Conservation (phyloP, 164 flowering plant species). For the Pachysandra terminalis region DNA sequence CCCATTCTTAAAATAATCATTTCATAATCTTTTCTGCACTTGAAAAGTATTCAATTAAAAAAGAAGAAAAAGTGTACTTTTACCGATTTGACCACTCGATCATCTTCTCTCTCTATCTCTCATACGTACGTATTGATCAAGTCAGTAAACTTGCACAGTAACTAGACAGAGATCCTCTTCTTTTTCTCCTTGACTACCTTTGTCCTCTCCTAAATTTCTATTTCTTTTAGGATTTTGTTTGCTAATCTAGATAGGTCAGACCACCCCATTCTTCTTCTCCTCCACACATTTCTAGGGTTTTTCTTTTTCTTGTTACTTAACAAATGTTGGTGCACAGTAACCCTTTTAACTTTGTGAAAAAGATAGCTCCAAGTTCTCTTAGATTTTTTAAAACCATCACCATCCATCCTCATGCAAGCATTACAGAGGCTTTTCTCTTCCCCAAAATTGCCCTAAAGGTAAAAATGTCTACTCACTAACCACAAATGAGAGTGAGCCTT, state of each 20-base stretch:
- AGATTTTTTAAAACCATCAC: conserved; percentile 16
- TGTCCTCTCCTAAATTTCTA: conserved; percentile 33
- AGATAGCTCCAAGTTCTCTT: too few relatives aligned
- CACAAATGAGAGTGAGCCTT: background rate
- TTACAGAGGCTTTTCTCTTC: conserved; percentile 8
- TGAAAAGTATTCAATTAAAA: too few relatives aligned
- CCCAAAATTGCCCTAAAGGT: conserved; percentile 13
- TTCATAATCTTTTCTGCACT: too few relatives aligned
- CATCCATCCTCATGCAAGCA: conserved; percentile 15
- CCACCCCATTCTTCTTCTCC: background rate
- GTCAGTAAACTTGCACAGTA: conserved; percentile 25
- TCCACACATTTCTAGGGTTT: conserved; percentile 27
- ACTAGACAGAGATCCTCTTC: conserved; percentile 13
- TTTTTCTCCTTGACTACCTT: conserved; percentile 21
- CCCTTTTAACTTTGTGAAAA: too few relatives aligned
- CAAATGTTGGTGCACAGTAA: too few relatives aligned
- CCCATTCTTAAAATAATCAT: too few relatives aligned
- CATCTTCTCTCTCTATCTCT: conserved; percentile 6
- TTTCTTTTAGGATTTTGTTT: conserved; percentile 17
- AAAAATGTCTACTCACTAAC: conserved; percentile 2
- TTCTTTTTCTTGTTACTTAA: background rate
- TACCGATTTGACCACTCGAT: conserved; percentile 46
- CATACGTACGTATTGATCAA: conserved; percentile 22
- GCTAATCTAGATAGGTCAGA: conserved; percentile 20
- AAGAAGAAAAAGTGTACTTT: conserved; percentile 15